Conservation (phyloP, 1,139 yeast genomes). For the Schwanniomyces etchellsii region DNA sequence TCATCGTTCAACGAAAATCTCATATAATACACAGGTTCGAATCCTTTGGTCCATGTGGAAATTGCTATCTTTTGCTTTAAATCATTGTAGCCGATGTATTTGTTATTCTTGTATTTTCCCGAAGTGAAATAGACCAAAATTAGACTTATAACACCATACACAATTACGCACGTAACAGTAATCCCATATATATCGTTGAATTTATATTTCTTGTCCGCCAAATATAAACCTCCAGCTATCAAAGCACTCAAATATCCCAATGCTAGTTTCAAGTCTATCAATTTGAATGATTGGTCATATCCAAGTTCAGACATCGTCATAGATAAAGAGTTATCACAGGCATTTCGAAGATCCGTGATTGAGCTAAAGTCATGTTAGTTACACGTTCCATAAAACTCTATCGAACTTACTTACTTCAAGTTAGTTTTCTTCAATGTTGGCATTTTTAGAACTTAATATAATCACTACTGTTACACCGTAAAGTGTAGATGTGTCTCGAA, state of each 20-base stretch:
- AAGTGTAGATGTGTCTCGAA: no score
- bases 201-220: conserved; percentile 56
- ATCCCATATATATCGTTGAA: conserved; percentile 34
- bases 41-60: conserved; percentile 32
- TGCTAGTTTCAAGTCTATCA: conserved; percentile 59
- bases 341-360: conserved; percentile 40
- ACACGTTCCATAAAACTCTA: conserved; percentile 1
- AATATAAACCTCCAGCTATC: conserved; percentile 61
- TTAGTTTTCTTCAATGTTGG: conserved; percentile 22
- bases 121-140: conserved; percentile 41
- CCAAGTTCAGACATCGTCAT: conserved; percentile 50
- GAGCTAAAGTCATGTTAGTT: conserved; percentile 23
- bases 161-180: conserved; percentile 32
- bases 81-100: conserved; percentile 51
- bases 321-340: conserved; percentile 45
- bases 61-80: conserved; percentile 31
- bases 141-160: conserved; percentile 51
- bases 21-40: conserved; percentile 40
- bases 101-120: conserved; percentile 45
- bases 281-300: conserved; percentile 52
- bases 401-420: conserved; percentile 19
- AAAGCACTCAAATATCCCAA: conserved; percentile 65
- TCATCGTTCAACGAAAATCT: conserved; percentile 24
- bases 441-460: conserved; percentile 11
- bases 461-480: no score